Evolutionary conservation across 441 rosid genomes (phyloP), one percentile per base, ranked within the genome.

Genomic region (Daphne laureola): DNA sequence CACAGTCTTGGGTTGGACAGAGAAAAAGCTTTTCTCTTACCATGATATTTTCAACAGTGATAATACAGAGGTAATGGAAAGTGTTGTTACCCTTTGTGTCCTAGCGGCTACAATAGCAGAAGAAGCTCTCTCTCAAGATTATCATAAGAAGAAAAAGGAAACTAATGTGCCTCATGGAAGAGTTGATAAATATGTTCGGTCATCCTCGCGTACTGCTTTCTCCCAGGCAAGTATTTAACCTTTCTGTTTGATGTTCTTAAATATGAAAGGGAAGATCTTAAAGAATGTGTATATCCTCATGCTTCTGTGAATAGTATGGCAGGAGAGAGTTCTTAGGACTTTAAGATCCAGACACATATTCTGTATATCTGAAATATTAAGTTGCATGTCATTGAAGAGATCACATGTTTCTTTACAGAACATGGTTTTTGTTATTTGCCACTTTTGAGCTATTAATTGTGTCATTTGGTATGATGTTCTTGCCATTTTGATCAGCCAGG

Each of bases 111-210:
- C 66, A 58, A 68, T 78, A 63, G 64, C 77, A 46, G 77, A 47
- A 0, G 79, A 79, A 62, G 80, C 72, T 67, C 46, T 51, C 47
- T 72, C 84, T 21, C 80, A 72, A 9, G 91, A 84, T 67, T 64
- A 72, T 55, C 63, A 45, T 51, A 67, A 66, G 72, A 78, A 71
- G 61, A 73, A 67, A 59, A 77, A 68, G 46, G 66, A 75, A 62
- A 54, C 43, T 11, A 73, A 78, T 49, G 66, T 62, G 55, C 76
- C 75, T 46, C 51, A 57, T 41, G 79, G 70, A 26, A 73, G 77
- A 57, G 86, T 84, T 15, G 92, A 81, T 61, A 69, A 68, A 1
- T 84, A 79, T 55, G 79, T 81, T 52, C 67, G 92, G 66, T 73
- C 80, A 43, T 81, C 92, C 0, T 61, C 78, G 1, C 75, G 74